Evolutionary conservation across 495 filamentous ascomycete species (phyloP).

Genomic region (Penicillium psychrofluorescens): DNA sequence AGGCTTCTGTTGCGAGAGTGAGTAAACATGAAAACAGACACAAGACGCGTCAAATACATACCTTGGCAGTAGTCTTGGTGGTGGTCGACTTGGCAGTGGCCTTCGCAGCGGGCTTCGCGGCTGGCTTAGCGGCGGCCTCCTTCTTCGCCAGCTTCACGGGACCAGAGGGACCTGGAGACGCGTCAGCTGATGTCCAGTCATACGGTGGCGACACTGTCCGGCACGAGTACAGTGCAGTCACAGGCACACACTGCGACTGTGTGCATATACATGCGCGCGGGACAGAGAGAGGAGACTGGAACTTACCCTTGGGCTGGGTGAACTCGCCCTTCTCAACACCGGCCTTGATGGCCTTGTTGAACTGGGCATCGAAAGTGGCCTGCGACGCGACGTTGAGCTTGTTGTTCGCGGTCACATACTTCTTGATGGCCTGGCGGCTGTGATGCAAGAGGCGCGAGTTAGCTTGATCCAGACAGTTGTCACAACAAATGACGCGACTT

Average conservation of each 20-base stretch:
- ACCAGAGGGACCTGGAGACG: constrained; percentile 69
- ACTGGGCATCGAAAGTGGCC: constrained; percentile 75
- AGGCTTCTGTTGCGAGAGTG: constrained; percentile 38
- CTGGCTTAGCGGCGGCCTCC: constrained; percentile 28
- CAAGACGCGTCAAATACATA: constrained; percentile 16
- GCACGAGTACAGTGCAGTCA: too few relatives aligned
- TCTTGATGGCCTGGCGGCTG: constrained; percentile 95
- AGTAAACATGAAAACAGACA: not conserved
- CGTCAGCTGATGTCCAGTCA: constrained; percentile 25
- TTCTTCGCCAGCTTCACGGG: constrained; percentile 97
- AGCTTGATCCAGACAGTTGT: constrained; percentile 4
- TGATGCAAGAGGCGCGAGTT: constrained; percentile 5
- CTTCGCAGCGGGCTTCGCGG: constrained; percentile 44
- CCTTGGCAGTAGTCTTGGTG: constrained; percentile 47
- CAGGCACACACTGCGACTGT: too few relatives aligned
- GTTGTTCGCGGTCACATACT: constrained; percentile 97
- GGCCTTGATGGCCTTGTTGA: constrained; percentile 85
- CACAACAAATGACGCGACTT: constrained; percentile 1
- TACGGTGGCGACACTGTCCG: too few relatives aligned
- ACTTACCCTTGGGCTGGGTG: constrained; percentile 90
- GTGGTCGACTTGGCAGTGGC: constrained; percentile 25
- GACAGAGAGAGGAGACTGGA: constrained; percentile 6
- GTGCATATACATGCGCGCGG: not conserved
- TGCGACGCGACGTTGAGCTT: constrained; percentile 61
- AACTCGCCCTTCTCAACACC: constrained; percentile 90